These are phyloP conservation scores for Yamadazyma laniorum DNA, from an alignment of 805 yeast species.

Conservation along the genomic window DNA sequence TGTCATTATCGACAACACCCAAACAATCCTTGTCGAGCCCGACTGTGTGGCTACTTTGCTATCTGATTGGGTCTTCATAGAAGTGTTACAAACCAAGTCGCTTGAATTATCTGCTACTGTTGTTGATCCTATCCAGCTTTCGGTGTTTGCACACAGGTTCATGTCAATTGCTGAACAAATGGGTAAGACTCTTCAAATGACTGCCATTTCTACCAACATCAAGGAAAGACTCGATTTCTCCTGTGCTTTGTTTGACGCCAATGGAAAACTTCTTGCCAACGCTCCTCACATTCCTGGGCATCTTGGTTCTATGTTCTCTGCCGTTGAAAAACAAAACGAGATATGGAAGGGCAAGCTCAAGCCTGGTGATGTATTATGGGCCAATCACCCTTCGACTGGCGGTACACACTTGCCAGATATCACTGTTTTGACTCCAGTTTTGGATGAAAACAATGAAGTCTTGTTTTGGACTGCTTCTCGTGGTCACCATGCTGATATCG, in stretches of 20 bases:
- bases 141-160: conserved; percentile 37
- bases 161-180: conserved; percentile 38
- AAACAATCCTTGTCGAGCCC: conserved; percentile 28
- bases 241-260: conserved; percentile 39
- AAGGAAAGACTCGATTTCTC: conserved; percentile 28
- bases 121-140: conserved; percentile 35
- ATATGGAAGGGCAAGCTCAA: conserved; percentile 37
- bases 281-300: conserved; percentile 46
- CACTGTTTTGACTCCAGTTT: conserved; percentile 86
- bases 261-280: conserved; percentile 44
- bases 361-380: conserved; percentile 38
- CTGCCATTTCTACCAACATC: conserved; percentile 38
- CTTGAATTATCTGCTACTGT: conserved; percentile 20
- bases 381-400: conserved; percentile 35
- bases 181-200: conserved; percentile 42
- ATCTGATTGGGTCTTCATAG: conserved; percentile 25
- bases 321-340: conserved; percentile 38
- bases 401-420: conserved; percentile 47
- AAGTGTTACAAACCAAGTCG: conserved; percentile 21
- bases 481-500: conserved; percentile 19
- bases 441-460: conserved; percentile 42
- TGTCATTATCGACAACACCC: conserved; percentile 29
- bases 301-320: conserved; percentile 44
- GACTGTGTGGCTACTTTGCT: conserved; percentile 26
- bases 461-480: conserved; percentile 29